Conservation (phyloP, 768 basidiomycete species). For the Tylopilus intermedius region DNA sequence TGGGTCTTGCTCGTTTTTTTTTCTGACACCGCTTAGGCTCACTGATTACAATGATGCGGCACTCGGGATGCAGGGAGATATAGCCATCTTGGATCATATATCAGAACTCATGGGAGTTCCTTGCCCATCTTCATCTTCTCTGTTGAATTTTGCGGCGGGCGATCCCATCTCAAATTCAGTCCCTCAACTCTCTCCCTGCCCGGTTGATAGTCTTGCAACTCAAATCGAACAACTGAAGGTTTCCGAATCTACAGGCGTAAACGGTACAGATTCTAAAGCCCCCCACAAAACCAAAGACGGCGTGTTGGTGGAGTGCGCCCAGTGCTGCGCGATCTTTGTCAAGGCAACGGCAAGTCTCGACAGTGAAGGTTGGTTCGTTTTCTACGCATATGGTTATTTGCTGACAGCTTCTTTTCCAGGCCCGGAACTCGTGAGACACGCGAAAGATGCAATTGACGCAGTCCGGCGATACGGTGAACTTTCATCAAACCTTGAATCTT, state of each 20-base stretch:
- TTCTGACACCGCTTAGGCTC: neutral
- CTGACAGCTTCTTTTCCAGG: constrained; percentile 1
- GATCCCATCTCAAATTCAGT: neutral
- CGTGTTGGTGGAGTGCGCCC: constrained; percentile 35
- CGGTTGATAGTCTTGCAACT: constrained; percentile 17
- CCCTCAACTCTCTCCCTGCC: constrained; percentile 1
- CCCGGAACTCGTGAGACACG: constrained; percentile 17
- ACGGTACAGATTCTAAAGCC: neutral
- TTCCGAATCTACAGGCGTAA: constrained; percentile 4
- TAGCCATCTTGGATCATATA: constrained; percentile 44
- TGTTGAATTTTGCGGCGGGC: neutral
- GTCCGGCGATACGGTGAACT: constrained; percentile 20
- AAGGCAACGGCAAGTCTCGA: constrained; percentile 39
- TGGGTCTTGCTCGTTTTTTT: constrained; percentile 25
- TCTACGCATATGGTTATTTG: neutral
- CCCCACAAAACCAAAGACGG: constrained; percentile 3
- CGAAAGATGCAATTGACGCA: constrained; percentile 14
- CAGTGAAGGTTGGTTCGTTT: constrained; percentile 7
- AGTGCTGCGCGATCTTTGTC: constrained; percentile 39
- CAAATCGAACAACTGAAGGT: constrained; percentile 20
- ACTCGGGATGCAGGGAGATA: constrained; percentile 39
- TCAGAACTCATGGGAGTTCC: constrained; percentile 34
- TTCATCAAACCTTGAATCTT: constrained; percentile 8
- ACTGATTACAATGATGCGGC: neutral
- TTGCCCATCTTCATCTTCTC: constrained; percentile 3